Percentiles rank a stretch among this genome's conserved stretches.
Conservation (phyloP, 352 stramenopile species). For the Pythium brachiatum region DNA sequence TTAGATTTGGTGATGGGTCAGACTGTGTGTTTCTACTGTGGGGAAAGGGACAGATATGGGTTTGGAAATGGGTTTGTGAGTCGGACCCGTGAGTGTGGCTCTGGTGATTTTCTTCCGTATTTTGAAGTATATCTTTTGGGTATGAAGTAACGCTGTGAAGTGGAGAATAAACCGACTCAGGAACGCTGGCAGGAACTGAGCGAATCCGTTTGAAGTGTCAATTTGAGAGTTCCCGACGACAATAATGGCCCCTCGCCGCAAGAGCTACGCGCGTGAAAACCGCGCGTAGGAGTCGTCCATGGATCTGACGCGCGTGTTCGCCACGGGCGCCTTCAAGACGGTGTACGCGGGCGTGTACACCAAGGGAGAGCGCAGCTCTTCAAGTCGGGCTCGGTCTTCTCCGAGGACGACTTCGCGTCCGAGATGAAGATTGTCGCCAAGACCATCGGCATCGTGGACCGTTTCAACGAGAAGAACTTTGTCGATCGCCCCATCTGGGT, state of each 20-base stretch:
- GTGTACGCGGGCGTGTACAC: conserved; percentile 33
- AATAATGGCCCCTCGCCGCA: neutral
- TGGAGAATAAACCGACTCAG: neutral
- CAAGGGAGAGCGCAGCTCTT: conserved; percentile 24
- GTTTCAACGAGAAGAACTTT: conserved; percentile 27
- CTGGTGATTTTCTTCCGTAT: conserved; percentile 10
- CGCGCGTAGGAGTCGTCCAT: neutral
- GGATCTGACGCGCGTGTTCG: conserved; percentile 25
- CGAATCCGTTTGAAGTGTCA: too few relatives aligned
- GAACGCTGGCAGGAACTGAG: neutral
- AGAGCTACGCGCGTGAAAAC: conserved; percentile 11
- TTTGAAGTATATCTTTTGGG: conserved; percentile 14
- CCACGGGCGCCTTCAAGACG: conserved; percentile 25
- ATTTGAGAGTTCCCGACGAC: too few relatives aligned
- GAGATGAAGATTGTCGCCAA: conserved; percentile 28
- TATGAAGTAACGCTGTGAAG: conserved; percentile 11
- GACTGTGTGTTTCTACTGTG: neutral
- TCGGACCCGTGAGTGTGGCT: neutral
- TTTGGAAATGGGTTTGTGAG: neutral
- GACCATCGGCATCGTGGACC: conserved; percentile 25
- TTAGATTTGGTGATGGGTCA: too few relatives aligned
- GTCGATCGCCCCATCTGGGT: conserved; percentile 24
- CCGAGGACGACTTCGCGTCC: conserved; percentile 23
- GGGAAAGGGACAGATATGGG: neutral
- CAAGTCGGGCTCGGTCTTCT: conserved; percentile 32